phyloP scores from a whole-genome alignment of 2,329 filamentous ascomycete species.

The Paradendryphiella salina region DNA sequence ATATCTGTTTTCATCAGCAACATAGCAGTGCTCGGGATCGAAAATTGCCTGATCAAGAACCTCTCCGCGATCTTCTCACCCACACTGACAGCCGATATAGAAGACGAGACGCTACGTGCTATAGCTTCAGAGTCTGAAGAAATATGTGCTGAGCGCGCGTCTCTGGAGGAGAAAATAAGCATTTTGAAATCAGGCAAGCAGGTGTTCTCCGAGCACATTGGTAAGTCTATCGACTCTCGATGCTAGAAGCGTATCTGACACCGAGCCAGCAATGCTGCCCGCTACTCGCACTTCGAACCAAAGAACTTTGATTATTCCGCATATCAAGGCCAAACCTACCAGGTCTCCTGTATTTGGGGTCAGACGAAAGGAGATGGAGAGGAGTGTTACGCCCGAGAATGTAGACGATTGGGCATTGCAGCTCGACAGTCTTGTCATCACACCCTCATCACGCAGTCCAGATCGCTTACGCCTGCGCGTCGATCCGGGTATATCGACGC shows the following conservation, averaged over 20 bases:
- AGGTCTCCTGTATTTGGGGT: not conserved
- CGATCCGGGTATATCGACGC: constrained; percentile 2
- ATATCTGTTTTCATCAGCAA: constrained; percentile 35
- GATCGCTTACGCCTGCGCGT: constrained; percentile 1
- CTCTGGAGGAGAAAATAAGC: constrained; percentile 18
- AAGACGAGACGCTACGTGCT: constrained; percentile 22
- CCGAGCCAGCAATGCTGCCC: constrained; percentile 6
- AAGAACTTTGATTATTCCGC: not conserved
- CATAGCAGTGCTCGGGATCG: constrained; percentile 31
- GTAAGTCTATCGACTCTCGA: not conserved
- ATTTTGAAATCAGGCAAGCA: constrained; percentile 20
- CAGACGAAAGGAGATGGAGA: not conserved
- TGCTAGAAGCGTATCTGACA: not conserved
- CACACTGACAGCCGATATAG: constrained; percentile 21
- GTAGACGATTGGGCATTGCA: not conserved
- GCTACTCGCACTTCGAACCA: not conserved
- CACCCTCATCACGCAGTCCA: not conserved
- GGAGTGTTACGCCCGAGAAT: not conserved
- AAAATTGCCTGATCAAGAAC: constrained; percentile 30
- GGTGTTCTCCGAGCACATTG: constrained; percentile 22
- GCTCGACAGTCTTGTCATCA: constrained; percentile 6
- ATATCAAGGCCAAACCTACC: not conserved
- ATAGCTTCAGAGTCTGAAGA: constrained; percentile 37
- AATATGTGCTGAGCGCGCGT: constrained; percentile 16
- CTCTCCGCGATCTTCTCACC: constrained; percentile 29